Base-by-base conservation (phyloP, 1,139 yeast genomes). In the Nadsonia commutata region DNA sequence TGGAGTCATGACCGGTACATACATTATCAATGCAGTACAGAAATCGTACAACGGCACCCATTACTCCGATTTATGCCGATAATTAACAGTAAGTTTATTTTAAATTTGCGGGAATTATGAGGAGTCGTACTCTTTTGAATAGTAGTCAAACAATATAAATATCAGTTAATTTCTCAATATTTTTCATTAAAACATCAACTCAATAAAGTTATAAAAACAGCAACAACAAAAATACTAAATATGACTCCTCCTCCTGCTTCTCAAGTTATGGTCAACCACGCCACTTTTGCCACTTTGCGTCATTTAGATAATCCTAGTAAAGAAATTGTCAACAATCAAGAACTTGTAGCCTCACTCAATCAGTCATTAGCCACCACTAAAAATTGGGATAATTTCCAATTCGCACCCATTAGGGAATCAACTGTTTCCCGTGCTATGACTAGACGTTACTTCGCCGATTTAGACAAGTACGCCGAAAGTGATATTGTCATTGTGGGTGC, bases 341-440 rank as follows among this genome's bases (percentile, higher is more conserved):
- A 27, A 27, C n/a, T 21, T 13, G 39, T 19, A 3, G 19, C 37
- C 33, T 45, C 11, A 40, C 44, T 37, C 45, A 51, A 37, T 39
- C 49, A 31, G 49, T 37, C 23, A 31, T 23, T 21, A 18, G 31
- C 37, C 20, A 31, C 27, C 18, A 46, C 36, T 36, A 27, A 45
- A 40, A 79, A 78, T 58, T 79, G 88, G 88, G 75, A 78, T 23
- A 65, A 68, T 38, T 80, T 80, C 64, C 65, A 69, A 51, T 80
- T 80, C 60, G 72, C 76, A 20, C 86, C 86, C 48, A 80, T 80
- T 53, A 71, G 88, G 49, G 90, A 80, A 63, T 76, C 85, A 8
- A 76, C 82, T 2, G 88, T 80, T 33, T 78, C 88, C n/a, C 71
- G 90, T 49, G 90, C 90, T 36, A 80, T 81, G 90, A 80, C 88